phyloP scores from a whole-genome alignment of 805 yeast species.

The Sugiyamaella valdiviana region DNA sequence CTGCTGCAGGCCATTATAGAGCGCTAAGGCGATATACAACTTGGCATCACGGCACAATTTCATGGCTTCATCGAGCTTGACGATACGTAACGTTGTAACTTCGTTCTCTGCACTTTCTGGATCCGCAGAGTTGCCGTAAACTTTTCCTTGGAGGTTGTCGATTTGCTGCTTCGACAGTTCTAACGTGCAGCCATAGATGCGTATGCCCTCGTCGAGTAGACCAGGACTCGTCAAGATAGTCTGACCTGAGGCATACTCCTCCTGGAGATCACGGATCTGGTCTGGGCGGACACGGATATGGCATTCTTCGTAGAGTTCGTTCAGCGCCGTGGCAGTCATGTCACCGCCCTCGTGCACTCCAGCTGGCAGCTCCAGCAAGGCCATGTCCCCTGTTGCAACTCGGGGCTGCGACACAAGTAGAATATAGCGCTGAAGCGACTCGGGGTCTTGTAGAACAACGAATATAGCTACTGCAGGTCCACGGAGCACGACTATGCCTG shows the following conservation, averaged over 20 bases:
- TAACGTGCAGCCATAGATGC: constrained; percentile 6
- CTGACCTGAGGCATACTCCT: constrained; percentile 8
- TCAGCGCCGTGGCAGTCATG: constrained; percentile 24
- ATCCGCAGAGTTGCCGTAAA: constrained; percentile 1
- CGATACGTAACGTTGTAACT: constrained; percentile 7
- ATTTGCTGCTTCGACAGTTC: constrained; percentile 9
- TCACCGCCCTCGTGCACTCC: constrained; percentile 26
- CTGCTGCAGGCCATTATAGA: too few species aligned
- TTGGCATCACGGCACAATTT: constrained; percentile 12
- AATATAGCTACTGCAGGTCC: constrained; percentile 25
- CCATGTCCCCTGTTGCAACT: constrained; percentile 21
- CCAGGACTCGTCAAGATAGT: constrained; percentile 23
- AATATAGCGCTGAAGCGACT: constrained; percentile 16
- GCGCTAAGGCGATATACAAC: constrained; percentile 11
- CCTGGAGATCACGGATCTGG: neutral
- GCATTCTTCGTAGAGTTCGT: constrained; percentile 27
- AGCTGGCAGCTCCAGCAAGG: constrained; percentile 25
- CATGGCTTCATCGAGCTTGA: constrained; percentile 5
- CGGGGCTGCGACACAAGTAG: constrained; percentile 25
- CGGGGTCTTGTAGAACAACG: constrained; percentile 18
- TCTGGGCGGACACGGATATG: constrained; percentile 18
- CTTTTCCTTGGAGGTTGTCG: constrained; percentile 6
- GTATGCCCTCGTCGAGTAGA: constrained; percentile 13
- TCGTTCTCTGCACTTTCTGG: constrained; percentile 10
- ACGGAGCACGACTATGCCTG: constrained; percentile 27